Conservation (phyloP, 1,284 basidiomycete genomes). For the Malassezia caprae region DNA sequence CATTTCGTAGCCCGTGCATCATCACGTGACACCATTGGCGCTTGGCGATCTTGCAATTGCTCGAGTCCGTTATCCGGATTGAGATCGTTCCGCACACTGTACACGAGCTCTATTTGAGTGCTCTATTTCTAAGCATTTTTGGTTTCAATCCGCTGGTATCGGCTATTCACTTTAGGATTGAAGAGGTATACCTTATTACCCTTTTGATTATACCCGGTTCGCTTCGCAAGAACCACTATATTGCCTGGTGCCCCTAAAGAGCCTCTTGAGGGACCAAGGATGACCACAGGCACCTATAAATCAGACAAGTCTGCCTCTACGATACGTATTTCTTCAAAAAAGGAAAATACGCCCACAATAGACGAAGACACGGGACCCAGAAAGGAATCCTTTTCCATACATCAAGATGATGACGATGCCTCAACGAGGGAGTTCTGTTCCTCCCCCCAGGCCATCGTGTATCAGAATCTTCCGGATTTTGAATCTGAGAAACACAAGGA, state of each 20-base stretch:
- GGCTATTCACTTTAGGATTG: background rate
- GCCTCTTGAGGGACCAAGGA: background rate
- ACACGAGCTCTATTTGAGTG: background rate
- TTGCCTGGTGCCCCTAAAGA: background rate
- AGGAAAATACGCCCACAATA: background rate
- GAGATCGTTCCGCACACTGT: background rate
- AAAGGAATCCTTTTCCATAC: background rate
- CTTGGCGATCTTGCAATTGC: background rate
- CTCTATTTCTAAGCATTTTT: background rate
- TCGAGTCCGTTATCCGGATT: background rate
- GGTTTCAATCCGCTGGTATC: background rate
- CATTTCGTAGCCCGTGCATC: conserved; percentile 24
- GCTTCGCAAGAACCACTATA: background rate
- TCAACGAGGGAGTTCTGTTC: background rate
- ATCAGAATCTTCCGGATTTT: background rate
- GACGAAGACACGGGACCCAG: background rate
- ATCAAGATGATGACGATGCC: background rate
- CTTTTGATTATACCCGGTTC: background rate
- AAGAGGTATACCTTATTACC: background rate
- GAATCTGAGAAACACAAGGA: background rate
- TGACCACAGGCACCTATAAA: background rate
- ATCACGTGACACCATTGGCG: background rate
- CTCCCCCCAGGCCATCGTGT: background rate
- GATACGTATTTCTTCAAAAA: background rate
- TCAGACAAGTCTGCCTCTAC: background rate